A percentile compares a stretch with the other conserved stretches of the same genome.
phyloP scores from a whole-genome alignment of 2,329 filamentous ascomycete species.

The Fusarium duplospermum region DNA sequence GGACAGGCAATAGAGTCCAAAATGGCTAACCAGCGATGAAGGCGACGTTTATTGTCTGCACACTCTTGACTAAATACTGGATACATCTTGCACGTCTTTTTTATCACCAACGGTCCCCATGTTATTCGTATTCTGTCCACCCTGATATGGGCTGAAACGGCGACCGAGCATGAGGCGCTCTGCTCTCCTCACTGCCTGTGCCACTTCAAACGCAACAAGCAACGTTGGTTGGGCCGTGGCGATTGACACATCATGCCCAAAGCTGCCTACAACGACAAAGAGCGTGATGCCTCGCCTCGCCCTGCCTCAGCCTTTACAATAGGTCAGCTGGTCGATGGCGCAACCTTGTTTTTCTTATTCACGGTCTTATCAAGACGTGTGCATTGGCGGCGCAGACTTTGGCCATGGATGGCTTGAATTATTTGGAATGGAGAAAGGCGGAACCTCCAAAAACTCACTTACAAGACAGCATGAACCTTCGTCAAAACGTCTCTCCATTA shows the following conservation, averaged over 20 bases:
- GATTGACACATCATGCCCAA: slow-evolving; percentile 1
- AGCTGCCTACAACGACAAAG: slow-evolving; percentile 1
- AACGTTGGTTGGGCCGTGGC: neutral
- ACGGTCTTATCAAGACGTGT: neutral
- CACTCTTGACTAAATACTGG: neutral
- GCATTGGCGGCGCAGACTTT: neutral
- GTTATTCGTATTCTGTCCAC: neutral
- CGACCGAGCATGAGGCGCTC: neutral
- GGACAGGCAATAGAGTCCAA: slow-evolving; percentile 11
- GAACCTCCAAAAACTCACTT: slow-evolving; percentile 1
- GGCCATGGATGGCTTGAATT: neutral
- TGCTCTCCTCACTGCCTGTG: neutral
- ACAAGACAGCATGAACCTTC: neutral
- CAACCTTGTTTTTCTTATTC: slow-evolving; percentile 1
- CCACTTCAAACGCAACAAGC: neutral
- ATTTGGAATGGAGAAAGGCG: slow-evolving; percentile 9
- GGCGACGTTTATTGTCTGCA: neutral
- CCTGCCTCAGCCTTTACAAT: neutral
- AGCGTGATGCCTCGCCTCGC: neutral
- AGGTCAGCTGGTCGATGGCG: neutral
- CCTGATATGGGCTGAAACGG: neutral
- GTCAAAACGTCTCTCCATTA: neutral
- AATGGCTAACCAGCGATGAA: neutral
- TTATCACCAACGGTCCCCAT: neutral
- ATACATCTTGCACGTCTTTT: neutral